Base-by-base conservation (phyloP, 2,329 filamentous ascomycete genomes). In the Colletotrichum theobromicola region DNA sequence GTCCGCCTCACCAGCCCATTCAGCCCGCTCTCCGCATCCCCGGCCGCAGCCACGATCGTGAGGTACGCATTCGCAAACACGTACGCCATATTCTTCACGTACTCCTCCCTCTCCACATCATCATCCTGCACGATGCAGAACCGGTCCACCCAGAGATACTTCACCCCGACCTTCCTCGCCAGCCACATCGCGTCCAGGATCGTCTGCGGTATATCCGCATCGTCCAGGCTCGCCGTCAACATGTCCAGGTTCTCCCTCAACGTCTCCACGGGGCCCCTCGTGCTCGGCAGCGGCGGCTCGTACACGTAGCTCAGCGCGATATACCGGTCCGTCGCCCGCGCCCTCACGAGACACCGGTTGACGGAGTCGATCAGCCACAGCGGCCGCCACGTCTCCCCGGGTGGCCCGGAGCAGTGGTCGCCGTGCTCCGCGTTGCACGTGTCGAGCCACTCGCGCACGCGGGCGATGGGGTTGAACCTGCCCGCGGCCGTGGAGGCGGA, bases 261-360 rank as follows among this genome's bases (percentile, higher is more conserved):
- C 30, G 86, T 81, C 76, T 83, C 82, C 28, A 78, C 77, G 7
- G 77, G 78, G 13, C 73, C 69, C 58, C 62, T 50, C 55, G 70
- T 46, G 21, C 64, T 64, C 12, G 77, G 77, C 6, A 82, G 79
- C 6, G 80, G 76, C 15, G 78, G 75, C 9, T 84, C 84, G 81
- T 84, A 86, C 37, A 87, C 85, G 76, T 88, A 88, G 79, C 86
- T 87, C 28, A 88, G 80, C n/a, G 86, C 84, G 5, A 86, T 77
- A 64, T 87, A 88, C 37, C 84, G 79, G 61, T 87, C 85, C 12
- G 79, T 78, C 4, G 83, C 81, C n/a, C 82, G 81, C 16, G 84
- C 80, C 18, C 80, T 81, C 7, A 87, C 85, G 26, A 87, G 79
- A 60, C 83, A 79, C 8, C 82, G 80, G 57, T 86, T 83, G 35